Evolutionary conservation across 495 filamentous ascomycete genomes (phyloP).

Genomic region (Lasiosphaeria hispida): DNA sequence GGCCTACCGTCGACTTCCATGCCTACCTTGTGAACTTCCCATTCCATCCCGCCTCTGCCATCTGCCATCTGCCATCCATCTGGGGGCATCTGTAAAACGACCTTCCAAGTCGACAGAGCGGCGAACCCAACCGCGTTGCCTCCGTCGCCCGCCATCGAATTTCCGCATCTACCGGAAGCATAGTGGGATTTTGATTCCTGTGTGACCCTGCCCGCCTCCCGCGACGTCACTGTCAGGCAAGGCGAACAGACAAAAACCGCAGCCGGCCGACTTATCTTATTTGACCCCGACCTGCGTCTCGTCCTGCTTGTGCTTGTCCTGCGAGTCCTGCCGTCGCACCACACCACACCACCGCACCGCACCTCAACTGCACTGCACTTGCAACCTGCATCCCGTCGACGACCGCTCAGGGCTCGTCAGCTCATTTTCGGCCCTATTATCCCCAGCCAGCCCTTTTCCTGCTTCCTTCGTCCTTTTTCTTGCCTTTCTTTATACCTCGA

Average conservation of each 20-base stretch:
- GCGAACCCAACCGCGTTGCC: too few relatives aligned
- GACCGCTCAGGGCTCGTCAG: background rate
- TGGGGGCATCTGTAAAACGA: too few relatives aligned
- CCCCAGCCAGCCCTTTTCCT: constrained; percentile 3
- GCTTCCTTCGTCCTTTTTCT: background rate
- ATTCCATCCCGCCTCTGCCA: too few relatives aligned
- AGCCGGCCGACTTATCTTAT: too few relatives aligned
- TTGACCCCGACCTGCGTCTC: constrained; percentile 3
- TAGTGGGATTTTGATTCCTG: too few relatives aligned
- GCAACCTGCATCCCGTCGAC: constrained; percentile 12
- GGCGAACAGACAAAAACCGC: background rate
- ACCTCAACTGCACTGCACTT: background rate
- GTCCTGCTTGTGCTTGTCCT: constrained; percentile 1
- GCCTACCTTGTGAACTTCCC: too few relatives aligned
- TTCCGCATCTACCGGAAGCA: too few relatives aligned
- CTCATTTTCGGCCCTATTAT: constrained; percentile 22
- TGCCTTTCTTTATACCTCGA: constrained; percentile 10
- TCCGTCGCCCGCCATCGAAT: too few relatives aligned
- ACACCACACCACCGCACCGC: background rate
- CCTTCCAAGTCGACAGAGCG: too few relatives aligned
- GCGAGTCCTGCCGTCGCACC: constrained; percentile 9
- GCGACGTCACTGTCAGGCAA: background rate
- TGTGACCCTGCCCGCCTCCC: too few relatives aligned
- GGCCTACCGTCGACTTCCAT: too few relatives aligned
- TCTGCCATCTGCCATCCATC: too few relatives aligned